Evolutionary conservation across 331 rosid species (phyloP), one percentile per base, ranked within the genome.

Genomic region (Quercus phellos): DNA sequence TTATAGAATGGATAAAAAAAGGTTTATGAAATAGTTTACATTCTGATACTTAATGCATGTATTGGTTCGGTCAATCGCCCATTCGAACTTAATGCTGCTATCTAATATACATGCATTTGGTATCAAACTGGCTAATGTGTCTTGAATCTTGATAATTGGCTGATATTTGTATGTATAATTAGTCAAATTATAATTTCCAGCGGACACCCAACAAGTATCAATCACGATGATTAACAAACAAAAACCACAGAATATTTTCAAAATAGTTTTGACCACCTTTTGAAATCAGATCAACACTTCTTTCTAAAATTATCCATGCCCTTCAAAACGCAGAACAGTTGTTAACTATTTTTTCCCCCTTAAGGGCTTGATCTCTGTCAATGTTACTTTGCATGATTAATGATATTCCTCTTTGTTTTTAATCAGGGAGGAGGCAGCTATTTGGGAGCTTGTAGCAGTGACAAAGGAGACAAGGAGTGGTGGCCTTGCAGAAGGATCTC

Each of bases 381-480:
- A 21, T 51, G 38, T 74, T 46, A 66, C 77, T 34, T 26, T 17
- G 70, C 60, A 59, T 77, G 69, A 51, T 22, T 77, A 51, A 4
- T 29, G 7, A 51, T 51, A 29, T 26, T 73, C n/a, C 74, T 70
- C 68, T 74, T 63, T 70, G 74, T 69, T 56, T 73, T 22, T 38
- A 63, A 88, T 34, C 85, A 94, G 99, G 99, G 99, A 94, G 83
- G 84, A 91, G 85, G 97, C 91, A 78, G 98, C 99, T 60, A 87
- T 94, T 68, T 86, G 76, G 79, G 84, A 92, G 81, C 94, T 94
- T 61, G 84, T 92, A 75, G 83, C 82, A 16, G 91, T 84, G 79
- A 70, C 99, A 42, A 87, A 90, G 84, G 91, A 88, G 80, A 94
- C 97, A 63, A 81, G 83, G 80, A 76, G 19, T 22, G 97, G 96